These are phyloP conservation scores for Collybia sp. DNA, from an alignment of 768 basidiomycete species.

Conservation along the genomic window DNA sequence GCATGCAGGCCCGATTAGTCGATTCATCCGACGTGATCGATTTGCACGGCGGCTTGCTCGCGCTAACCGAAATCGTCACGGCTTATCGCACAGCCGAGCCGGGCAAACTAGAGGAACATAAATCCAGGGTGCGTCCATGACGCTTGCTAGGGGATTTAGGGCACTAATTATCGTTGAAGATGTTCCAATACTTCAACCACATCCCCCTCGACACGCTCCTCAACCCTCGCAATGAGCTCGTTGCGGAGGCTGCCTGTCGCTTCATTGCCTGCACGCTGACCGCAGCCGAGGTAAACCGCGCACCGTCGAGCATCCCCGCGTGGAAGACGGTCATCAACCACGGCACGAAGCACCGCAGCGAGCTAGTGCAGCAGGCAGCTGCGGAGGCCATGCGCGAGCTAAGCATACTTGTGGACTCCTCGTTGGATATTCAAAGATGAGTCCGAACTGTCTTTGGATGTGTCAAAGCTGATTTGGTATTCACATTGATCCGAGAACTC, in stretches of 20 bases:
- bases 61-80: conserved; percentile 67
- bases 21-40: conserved; percentile 63
- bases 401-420: conserved; percentile 66
- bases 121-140: conserved; percentile 38
- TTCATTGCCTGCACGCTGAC: conserved; percentile 67
- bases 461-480: conserved; percentile 5
- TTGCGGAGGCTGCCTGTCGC: conserved; percentile 68
- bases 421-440: conserved; percentile 66
- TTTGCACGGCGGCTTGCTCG: conserved; percentile 79
- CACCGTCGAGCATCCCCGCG: conserved; percentile 40
- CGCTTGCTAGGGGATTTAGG: too few relatives aligned
- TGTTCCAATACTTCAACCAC: conserved; percentile 52
- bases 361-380: conserved; percentile 70
- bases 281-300: conserved; percentile 41
- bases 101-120: conserved; percentile 26
- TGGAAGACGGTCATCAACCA: conserved; percentile 72
- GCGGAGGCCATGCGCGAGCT: conserved; percentile 65
- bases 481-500: conserved; percentile 64
- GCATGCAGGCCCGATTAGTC: conserved; percentile 46
- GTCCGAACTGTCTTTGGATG: conserved; percentile 27
- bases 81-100: conserved; percentile 38
- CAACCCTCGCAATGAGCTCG: conserved; percentile 64
- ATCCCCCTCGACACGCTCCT: conserved; percentile 58
- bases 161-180: conserved; percentile 33
- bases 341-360: conserved; percentile 63